phyloP scores from a whole-genome alignment of 768 basidiomycete genomes.

The Mrakia gelida region DNA sequence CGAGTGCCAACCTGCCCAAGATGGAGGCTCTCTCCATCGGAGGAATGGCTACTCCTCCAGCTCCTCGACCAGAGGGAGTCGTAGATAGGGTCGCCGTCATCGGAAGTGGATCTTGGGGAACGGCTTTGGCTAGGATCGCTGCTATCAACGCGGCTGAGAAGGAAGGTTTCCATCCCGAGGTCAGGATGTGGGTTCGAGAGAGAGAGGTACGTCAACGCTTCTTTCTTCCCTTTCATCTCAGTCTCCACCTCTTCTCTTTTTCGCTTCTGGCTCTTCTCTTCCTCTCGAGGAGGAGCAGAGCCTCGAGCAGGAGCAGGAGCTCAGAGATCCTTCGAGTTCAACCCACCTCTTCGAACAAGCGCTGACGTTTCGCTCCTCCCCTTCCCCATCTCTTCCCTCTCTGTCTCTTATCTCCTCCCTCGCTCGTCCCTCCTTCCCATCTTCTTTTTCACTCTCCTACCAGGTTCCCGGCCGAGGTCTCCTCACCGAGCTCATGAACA shows the following conservation, averaged over 20 bases:
- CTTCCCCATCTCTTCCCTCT: not conserved
- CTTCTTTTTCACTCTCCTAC: not conserved
- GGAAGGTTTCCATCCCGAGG: slow-evolving; percentile 31
- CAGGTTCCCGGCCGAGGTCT: slow-evolving; percentile 25
- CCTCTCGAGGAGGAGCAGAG: not conserved
- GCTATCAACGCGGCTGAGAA: slow-evolving; percentile 30
- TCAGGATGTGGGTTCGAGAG: slow-evolving; percentile 33
- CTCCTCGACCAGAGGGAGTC: slow-evolving; percentile 1
- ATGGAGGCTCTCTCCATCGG: slow-evolving; percentile 30
- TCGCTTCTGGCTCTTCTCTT: not conserved
- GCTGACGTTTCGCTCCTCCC: not conserved
- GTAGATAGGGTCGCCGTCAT: slow-evolving; percentile 26
- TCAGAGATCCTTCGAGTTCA: not conserved
- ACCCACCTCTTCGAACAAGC: not conserved
- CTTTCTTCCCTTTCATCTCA: not conserved
- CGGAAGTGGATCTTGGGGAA: slow-evolving; percentile 32
- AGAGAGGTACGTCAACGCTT: slow-evolving; percentile 18
- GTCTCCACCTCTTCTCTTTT: not conserved
- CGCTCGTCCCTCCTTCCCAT: not conserved
- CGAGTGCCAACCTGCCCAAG: slow-evolving; percentile 28
- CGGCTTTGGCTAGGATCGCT: slow-evolving; percentile 31
- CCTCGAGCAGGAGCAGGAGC: not conserved
- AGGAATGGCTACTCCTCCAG: slow-evolving; percentile 4
- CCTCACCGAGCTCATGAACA: slow-evolving; percentile 33
- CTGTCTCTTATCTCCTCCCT: not conserved